Base-by-base conservation (phyloP, 2,329 filamentous ascomycete species). In the Ophiostoma sp. region DNA sequence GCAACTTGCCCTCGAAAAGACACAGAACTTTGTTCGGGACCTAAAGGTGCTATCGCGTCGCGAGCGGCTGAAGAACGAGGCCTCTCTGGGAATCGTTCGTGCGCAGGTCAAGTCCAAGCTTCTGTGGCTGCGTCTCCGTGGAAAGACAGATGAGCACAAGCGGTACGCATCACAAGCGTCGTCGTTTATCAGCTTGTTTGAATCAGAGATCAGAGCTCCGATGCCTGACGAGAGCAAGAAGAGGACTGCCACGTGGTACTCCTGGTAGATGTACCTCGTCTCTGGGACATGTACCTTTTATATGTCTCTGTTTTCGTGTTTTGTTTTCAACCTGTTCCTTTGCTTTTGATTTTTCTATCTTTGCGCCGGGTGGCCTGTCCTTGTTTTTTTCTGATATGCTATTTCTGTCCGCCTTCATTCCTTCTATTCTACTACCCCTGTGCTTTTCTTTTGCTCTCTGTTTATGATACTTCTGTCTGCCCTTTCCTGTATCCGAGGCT, bases 61-160 rank as follows among this genome's bases (percentile, higher is more conserved):
- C 42, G 63, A 45, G 41, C 63, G 63, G 63, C 18, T 64, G 41
- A 45, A 47, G 63, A 44, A 64, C 36, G 62, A 68, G 4, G 41
- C 41, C 14, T 45, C 44, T 18, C 47, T 71, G 8, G 12, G 69
- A 4, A 41, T 73, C 8, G 64, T 69, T 1, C 70, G 67, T 27
- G 70, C 70, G 4, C 72, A 73, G 68, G 70, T 73, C 16, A 44
- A 67, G 8, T 72, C 71, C 14, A 71, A 70, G 67, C 67, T 73
- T 18, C 70, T 71, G 72, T 73, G 72, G 72, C 66, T 73, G 27
- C 70, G 65, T n/a, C 18, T 71, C 2, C 70, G 60, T 40, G 72
- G 72, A 5, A 68, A 69, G 58, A n/a, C 8, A 8, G 58, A 58
- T 7, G 70, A 73, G 63, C 67, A 71, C 49, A 70, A 68, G 1